Percentiles rank a stretch among this genome's conserved stretches.
phyloP scores from a whole-genome alignment of 2,329 filamentous ascomycete species.

The Sporothrix humicola region DNA sequence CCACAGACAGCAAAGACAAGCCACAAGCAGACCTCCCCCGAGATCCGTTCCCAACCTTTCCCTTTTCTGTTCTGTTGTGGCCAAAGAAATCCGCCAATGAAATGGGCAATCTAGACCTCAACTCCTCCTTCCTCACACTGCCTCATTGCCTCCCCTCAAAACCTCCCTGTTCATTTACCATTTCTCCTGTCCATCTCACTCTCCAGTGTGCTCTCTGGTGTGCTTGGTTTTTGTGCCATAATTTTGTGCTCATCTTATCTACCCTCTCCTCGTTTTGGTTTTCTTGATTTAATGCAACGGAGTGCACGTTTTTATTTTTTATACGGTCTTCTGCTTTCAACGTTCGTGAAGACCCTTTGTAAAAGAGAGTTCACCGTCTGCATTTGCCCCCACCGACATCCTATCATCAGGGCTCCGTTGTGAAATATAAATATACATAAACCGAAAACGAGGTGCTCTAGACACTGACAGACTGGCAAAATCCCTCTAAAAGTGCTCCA shows the following conservation, averaged over 20 bases:
- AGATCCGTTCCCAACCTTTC: background rate
- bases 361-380: background rate
- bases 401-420: background rate
- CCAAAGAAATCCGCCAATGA: constrained; percentile 20
- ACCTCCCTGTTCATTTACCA: background rate
- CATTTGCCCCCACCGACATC: background rate
- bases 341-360: too few species aligned
- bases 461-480: background rate
- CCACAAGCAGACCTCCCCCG: background rate
- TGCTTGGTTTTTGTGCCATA: background rate
- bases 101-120: constrained; percentile 16
- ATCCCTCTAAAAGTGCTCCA: background rate
- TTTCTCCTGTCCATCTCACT: background rate
- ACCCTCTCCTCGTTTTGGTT: background rate
- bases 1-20: background rate
- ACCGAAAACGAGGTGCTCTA: background rate
- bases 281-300: background rate
- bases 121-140: background rate
- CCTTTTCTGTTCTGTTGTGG: background rate
- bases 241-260: background rate
- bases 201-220: background rate
- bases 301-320: background rate
- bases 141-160: background rate
- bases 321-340: too few species aligned
- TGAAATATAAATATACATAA: constrained; percentile 1